These are phyloP conservation scores for Coccomyxa sp. DNA, from an alignment of 139 green algal species.

Conservation along the genomic window DNA sequence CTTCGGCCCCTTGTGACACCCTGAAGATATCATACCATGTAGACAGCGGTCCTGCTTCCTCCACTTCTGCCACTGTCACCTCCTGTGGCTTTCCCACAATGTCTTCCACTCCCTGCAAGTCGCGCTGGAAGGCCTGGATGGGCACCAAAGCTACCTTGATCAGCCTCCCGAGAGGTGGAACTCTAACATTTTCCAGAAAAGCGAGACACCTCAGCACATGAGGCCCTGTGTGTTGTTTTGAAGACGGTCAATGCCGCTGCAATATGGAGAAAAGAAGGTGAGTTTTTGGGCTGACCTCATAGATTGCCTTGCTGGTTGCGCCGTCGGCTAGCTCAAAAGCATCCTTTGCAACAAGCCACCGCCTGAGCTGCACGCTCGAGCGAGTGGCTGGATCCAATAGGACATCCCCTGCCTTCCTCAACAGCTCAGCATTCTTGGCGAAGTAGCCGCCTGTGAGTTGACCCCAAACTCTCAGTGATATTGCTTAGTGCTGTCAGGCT, in stretches of 20 bases:
- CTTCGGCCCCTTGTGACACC: neutral
- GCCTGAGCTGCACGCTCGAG: conserved; percentile 24
- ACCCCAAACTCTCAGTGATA: neutral
- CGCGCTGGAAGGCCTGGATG: conserved; percentile 6
- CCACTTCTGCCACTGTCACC: conserved; percentile 27
- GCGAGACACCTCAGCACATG: neutral
- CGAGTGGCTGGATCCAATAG: conserved; percentile 39
- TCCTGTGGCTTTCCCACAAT: conserved; percentile 44
- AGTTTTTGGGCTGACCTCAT: conserved; percentile 18
- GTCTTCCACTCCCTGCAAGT: conserved; percentile 14
- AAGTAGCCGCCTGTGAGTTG: conserved; percentile 46
- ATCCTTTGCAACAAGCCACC: conserved; percentile 67
- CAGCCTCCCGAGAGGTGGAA: neutral
- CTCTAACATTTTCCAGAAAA: neutral
- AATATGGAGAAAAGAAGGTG: neutral
- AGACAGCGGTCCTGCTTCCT: conserved; percentile 35
- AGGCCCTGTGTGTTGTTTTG: neutral
- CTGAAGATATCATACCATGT: conserved; percentile 72
- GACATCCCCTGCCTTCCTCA: conserved; percentile 43
- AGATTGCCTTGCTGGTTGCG: conserved; percentile 46
- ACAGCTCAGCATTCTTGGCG: conserved; percentile 40
- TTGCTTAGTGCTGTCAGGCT: neutral
- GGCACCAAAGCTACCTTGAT: neutral
- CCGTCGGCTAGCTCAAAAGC: conserved; percentile 64
- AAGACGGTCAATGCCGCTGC: too few relatives aligned